A percentile compares a stretch with the other conserved stretches of the same genome.
Conservation (phyloP, 1,139 yeast genomes). For the Geotrichum histeridarum region DNA sequence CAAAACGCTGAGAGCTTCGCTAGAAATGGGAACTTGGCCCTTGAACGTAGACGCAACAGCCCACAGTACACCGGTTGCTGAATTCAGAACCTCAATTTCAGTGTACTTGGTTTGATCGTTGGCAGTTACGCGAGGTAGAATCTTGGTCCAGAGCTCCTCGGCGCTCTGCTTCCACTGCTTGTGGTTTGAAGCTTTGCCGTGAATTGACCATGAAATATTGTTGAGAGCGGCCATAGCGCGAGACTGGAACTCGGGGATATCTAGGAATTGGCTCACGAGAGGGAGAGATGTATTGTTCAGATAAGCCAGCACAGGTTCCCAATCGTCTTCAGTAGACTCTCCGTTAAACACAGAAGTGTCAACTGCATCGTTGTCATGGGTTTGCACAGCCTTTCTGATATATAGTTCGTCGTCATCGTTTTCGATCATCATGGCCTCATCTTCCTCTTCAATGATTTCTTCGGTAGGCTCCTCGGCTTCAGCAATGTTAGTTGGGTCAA, state of each 20-base stretch:
- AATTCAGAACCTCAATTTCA: constrained; percentile 42
- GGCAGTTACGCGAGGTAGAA: constrained; percentile 22
- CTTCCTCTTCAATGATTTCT: constrained; percentile 22
- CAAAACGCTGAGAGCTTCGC: constrained; percentile 23
- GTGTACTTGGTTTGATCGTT: constrained; percentile 24
- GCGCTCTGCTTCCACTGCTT: constrained; percentile 31
- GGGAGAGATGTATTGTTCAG: constrained; percentile 6
- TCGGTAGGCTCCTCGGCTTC: constrained; percentile 4
- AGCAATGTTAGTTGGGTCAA: constrained; percentile 24
- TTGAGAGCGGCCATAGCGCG: constrained; percentile 64
- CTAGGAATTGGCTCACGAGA: constrained; percentile 1
- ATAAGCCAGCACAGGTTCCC: constrained; percentile 6
- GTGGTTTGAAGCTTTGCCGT: constrained; percentile 22
- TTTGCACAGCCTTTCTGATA: constrained; percentile 9
- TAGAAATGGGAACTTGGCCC: constrained; percentile 32
- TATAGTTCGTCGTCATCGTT: constrained; percentile 18
- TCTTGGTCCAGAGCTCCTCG: constrained; percentile 30
- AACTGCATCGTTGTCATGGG: neutral
- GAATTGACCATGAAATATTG: constrained; percentile 44
- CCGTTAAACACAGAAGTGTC: constrained; percentile 15
- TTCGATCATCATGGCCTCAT: constrained; percentile 18
- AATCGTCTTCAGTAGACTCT: neutral
- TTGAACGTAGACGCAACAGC: constrained; percentile 50
- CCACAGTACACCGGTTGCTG: constrained; percentile 57
- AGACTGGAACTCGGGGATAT: constrained; percentile 31